phyloP scores from a whole-genome alignment of 139 green algal species.

The Tetraselmis striata region DNA sequence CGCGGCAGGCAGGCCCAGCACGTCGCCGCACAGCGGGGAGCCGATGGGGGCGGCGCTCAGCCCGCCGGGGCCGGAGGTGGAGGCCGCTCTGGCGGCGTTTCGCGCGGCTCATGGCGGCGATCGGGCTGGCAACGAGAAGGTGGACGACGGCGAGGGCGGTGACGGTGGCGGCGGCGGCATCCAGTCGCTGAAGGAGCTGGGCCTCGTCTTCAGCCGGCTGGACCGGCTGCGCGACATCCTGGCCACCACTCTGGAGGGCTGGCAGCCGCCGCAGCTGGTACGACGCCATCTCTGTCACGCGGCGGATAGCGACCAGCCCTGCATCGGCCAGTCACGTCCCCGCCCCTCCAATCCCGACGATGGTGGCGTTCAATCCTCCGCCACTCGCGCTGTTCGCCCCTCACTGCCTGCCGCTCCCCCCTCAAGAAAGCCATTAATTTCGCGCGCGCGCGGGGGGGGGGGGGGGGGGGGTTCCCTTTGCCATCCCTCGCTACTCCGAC shows the following conservation, averaged over 20 bases:
- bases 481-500: too few relatives aligned
- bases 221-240: constrained; percentile 9
- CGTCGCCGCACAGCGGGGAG: background rate
- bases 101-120: background rate
- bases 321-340: too few relatives aligned
- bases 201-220: constrained; percentile 1
- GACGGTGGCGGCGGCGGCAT: background rate
- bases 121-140: too few relatives aligned
- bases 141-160: background rate
- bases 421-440: too few relatives aligned
- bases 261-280: constrained; percentile 2
- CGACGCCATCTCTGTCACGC: too few relatives aligned
- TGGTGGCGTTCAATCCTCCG: too few relatives aligned
- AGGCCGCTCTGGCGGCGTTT: background rate
- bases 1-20: background rate
- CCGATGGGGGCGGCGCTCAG: background rate
- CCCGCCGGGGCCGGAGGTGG: background rate
- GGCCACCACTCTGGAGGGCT: background rate
- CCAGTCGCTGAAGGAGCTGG: background rate
- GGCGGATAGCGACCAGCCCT: too few relatives aligned
- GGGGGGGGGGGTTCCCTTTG: too few relatives aligned
- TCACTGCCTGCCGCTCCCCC: too few relatives aligned
- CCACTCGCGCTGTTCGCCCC: too few relatives aligned
- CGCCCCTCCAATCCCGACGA: too few relatives aligned
- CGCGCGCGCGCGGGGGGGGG: too few relatives aligned